Conservation (phyloP, 176 grass and related monocot genomes). For the Zea mays region DNA sequence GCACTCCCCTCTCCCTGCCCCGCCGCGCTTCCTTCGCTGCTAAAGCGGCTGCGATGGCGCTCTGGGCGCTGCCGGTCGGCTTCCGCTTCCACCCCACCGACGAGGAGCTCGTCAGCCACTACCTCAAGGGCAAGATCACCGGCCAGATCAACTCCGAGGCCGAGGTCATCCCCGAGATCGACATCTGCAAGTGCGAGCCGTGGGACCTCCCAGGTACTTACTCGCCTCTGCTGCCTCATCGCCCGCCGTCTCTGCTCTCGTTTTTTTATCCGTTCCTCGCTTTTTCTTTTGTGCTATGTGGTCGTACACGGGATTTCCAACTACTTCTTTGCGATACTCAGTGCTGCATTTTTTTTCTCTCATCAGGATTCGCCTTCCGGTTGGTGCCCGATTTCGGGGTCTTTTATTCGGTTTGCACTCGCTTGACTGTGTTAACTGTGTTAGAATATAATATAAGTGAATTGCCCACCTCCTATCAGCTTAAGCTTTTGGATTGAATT, state of each 20-base stretch:
- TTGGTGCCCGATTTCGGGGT: too few species aligned
- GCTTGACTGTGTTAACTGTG: too few species aligned
- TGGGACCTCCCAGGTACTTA: conserved; percentile 87
- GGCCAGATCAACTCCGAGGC: conserved; percentile 62
- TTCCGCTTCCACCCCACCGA: conserved; percentile 97
- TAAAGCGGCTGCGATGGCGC: conserved; percentile 55
- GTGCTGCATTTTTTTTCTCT: too few species aligned
- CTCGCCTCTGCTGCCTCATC: too few species aligned
- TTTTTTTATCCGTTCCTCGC: not conserved
- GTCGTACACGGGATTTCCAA: not conserved
- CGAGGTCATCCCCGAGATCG: conserved; percentile 92
- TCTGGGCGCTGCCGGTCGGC: conserved; percentile 76
- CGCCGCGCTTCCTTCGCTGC: too few species aligned
- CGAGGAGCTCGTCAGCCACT: conserved; percentile 89
- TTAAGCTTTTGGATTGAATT: too few species aligned
- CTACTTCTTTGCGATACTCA: not conserved
- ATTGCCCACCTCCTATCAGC: too few species aligned
- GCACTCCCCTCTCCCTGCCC: too few species aligned
- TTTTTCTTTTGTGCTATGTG: not conserved
- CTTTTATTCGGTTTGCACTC: too few species aligned
- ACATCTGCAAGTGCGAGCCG: conserved; percentile 99
- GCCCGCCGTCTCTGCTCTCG: not conserved
- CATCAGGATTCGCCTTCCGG: too few species aligned
- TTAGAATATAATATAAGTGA: too few species aligned
- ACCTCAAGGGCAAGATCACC: conserved; percentile 94